These are phyloP conservation scores for Akanthomyces muscarius DNA, from an alignment of 2,329 filamentous ascomycete genomes.

Conservation along the genomic window DNA sequence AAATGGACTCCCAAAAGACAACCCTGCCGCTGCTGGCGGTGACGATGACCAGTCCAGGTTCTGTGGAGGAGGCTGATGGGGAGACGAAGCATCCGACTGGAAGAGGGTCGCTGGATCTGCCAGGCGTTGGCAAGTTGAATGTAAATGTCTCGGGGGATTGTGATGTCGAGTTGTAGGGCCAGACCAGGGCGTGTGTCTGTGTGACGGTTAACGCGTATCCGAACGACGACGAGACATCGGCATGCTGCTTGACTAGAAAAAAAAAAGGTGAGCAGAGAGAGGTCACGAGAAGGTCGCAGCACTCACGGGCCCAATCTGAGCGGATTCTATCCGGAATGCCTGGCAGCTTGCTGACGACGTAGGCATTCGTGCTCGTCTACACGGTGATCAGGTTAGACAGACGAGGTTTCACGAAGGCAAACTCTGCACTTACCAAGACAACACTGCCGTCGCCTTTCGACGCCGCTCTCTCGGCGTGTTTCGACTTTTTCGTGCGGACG, in stretches of 20 bases:
- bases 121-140: conserved; percentile 72
- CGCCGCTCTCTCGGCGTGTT: conserved; percentile 55
- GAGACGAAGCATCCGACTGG: conserved; percentile 82
- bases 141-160: conserved; percentile 72
- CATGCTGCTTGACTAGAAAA: conserved; percentile 56
- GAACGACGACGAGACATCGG: conserved; percentile 59
- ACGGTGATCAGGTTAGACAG: conserved; percentile 9
- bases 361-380: conserved; percentile 79
- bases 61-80: conserved; percentile 69
- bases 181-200: conserved; percentile 77
- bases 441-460: conserved; percentile 65
- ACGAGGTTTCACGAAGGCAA: conserved; percentile 19
- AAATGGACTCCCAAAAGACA: conserved; percentile 93
- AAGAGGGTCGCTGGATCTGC: conserved; percentile 64
- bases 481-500: conserved; percentile 59
- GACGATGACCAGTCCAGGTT: conserved; percentile 82
- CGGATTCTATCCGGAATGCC: conserved; percentile 75
- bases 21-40: conserved; percentile 81
- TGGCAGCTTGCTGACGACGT: conserved; percentile 79
- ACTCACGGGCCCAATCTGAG: conserved; percentile 60
- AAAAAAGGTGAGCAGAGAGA: conserved; percentile 9
- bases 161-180: conserved; percentile 74
- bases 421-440: conserved; percentile 51
- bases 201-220: conserved; percentile 79
- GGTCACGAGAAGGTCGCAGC: not conserved